Conservation (phyloP, 441 rosid genomes). For the Manihot esculenta region DNA sequence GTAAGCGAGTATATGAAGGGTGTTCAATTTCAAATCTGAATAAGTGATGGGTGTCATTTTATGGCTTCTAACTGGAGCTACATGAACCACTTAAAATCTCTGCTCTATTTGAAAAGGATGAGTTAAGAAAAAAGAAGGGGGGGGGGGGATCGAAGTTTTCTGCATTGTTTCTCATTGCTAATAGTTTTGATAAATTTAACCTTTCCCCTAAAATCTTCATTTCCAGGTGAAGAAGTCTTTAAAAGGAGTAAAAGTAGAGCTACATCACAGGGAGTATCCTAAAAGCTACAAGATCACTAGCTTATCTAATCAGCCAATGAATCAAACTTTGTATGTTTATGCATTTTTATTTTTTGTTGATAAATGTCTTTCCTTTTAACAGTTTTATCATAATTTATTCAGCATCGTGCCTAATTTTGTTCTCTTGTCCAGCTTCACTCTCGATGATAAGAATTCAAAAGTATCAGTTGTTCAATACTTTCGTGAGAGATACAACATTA, state of each 20-base stretch:
- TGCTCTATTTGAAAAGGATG: too few relatives aligned
- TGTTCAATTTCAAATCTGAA: too few relatives aligned
- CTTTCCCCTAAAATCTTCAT: background rate
- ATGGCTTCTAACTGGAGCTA: too few relatives aligned
- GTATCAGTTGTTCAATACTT: slow-evolving; percentile 56
- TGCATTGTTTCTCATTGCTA: background rate
- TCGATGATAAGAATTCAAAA: slow-evolving; percentile 27
- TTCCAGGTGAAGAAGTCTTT: slow-evolving; percentile 56
- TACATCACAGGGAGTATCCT: slow-evolving; percentile 19
- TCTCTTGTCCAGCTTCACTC: slow-evolving; percentile 47
- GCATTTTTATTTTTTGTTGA: background rate
- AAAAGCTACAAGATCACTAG: slow-evolving; percentile 47
- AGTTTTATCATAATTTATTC: background rate
- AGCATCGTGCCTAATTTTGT: background rate
- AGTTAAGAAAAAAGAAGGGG: too few relatives aligned
- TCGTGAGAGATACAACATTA: slow-evolving; percentile 38
- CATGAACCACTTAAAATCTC: too few relatives aligned
- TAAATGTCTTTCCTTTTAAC: background rate
- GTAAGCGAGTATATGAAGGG: background rate
- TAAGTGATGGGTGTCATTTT: too few relatives aligned
- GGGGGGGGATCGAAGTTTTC: background rate
- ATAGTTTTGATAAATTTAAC: background rate
- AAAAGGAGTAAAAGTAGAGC: slow-evolving; percentile 46
- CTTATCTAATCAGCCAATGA: slow-evolving; percentile 45
- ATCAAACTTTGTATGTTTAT: slow-evolving; percentile 43